phyloP scores from a whole-genome alignment of 2,329 filamentous ascomycete species.

The Aspergillus caelatus region DNA sequence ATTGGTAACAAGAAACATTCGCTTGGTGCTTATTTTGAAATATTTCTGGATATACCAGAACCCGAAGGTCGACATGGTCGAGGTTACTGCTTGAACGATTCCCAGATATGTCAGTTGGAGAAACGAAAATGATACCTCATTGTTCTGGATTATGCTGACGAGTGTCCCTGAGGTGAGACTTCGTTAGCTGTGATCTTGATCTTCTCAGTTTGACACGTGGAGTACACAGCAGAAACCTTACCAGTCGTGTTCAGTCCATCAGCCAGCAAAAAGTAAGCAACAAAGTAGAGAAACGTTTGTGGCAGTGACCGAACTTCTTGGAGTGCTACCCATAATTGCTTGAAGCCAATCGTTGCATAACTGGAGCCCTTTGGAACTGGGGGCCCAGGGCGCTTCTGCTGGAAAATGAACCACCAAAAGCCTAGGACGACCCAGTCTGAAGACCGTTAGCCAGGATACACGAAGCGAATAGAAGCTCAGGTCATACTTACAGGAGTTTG shows the following conservation, averaged over 20 bases:
- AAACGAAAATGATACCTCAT: slow-evolving; percentile 45
- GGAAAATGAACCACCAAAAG: slow-evolving; percentile 49
- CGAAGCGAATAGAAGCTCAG: too few species aligned
- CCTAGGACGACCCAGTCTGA: slow-evolving; percentile 46
- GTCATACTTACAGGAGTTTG: slow-evolving; percentile 42
- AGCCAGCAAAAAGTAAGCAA: slow-evolving; percentile 47
- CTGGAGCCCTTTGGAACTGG: slow-evolving; percentile 43
- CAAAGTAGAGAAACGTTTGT: slow-evolving; percentile 46
- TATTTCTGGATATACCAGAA: slow-evolving; percentile 49
- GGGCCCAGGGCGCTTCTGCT: slow-evolving; percentile 44
- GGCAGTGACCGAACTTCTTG: slow-evolving; percentile 42
- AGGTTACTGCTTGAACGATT: slow-evolving; percentile 42
- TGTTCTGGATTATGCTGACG: slow-evolving; percentile 45
- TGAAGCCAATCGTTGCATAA: slow-evolving; percentile 46
- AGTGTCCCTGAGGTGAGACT: slow-evolving; percentile 30
- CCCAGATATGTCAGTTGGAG: slow-evolving; percentile 47
- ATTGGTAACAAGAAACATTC: slow-evolving; percentile 48
- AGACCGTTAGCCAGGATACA: not conserved
- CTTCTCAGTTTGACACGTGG: not conserved
- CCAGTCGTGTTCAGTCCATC: slow-evolving; percentile 48
- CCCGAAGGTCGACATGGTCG: slow-evolving; percentile 43
- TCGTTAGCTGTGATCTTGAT: not conserved
- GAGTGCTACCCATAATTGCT: slow-evolving; percentile 44
- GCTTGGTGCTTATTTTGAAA: slow-evolving; percentile 44
- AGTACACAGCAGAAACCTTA: slow-evolving; percentile 9